Conservation (phyloP, 371 early-diverging fungal genomes). For the Batkoa obscura region DNA sequence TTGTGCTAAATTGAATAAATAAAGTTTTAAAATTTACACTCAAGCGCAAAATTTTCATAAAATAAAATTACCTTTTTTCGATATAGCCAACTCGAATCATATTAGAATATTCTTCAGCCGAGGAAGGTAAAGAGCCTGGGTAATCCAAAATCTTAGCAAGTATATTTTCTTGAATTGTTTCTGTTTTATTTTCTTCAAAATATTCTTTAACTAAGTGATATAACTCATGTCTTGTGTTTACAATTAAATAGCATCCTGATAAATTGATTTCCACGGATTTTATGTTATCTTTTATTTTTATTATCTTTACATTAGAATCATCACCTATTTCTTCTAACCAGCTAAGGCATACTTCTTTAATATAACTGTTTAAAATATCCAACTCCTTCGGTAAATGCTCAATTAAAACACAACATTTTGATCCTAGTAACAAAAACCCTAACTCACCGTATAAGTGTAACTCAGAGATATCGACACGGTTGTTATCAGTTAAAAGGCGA, state of each 20-base stretch:
- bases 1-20: not conserved
- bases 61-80: not conserved
- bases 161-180: not conserved
- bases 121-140: not conserved
- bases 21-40: not conserved
- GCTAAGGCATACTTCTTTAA: not conserved
- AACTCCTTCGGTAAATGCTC: not conserved
- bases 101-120: not conserved
- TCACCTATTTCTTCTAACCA: not conserved
- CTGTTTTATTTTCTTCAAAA: not conserved
- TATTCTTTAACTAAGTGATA: not conserved
- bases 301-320: not conserved
- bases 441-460: slow-evolving; percentile 1
- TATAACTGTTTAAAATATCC: not conserved
- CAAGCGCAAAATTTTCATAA: not conserved
- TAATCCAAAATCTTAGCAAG: not conserved
- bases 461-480: not conserved
- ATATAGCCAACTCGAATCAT: slow-evolving; percentile 1
- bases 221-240: not conserved
- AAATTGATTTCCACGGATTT: not conserved
- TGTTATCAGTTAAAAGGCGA: not conserved
- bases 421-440: not conserved
- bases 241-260: not conserved
- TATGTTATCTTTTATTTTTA: not conserved
- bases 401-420: not conserved